phyloP scores from a whole-genome alignment of 1,139 yeast genomes.

The Blastobotrys serpentis region DNA sequence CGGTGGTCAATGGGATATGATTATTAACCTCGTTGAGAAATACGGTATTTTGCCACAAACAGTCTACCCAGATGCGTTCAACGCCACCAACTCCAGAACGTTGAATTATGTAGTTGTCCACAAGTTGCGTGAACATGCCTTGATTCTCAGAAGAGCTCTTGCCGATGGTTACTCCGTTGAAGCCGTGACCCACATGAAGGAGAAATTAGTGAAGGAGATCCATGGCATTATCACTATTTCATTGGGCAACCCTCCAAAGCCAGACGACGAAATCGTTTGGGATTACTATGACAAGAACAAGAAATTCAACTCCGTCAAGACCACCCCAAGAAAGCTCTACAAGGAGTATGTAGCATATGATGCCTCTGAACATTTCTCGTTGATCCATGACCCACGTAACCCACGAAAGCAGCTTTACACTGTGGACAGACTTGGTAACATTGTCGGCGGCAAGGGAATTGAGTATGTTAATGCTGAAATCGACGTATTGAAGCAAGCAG shows the following conservation, averaged over 20 bases:
- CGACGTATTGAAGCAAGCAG: conserved; percentile 55
- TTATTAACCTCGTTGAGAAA: conserved; percentile 67
- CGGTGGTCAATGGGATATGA: conserved; percentile 88
- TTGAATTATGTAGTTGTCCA: conserved; percentile 63
- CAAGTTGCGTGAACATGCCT: conserved; percentile 72
- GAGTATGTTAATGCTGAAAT: conserved; percentile 67
- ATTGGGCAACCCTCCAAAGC: conserved; percentile 76
- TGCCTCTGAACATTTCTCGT: conserved; percentile 56
- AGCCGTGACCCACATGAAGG: conserved; percentile 42
- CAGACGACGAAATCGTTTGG: conserved; percentile 66
- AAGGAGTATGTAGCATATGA: conserved; percentile 54
- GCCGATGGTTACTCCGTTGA: conserved; percentile 33
- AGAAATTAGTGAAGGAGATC: conserved; percentile 55
- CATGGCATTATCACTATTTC: conserved; percentile 64
- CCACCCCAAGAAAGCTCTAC: conserved; percentile 67
- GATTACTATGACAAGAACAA: conserved; percentile 73
- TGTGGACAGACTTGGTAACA: conserved; percentile 72
- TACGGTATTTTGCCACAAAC: conserved; percentile 77
- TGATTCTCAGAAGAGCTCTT: conserved; percentile 54
- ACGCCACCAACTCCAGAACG: conserved; percentile 55
- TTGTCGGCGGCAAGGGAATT: conserved; percentile 64
- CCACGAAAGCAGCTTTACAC: conserved; percentile 58
- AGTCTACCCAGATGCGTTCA: conserved; percentile 68
- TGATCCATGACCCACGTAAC: conserved; percentile 80
- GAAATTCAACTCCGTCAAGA: conserved; percentile 50